A percentile compares a stretch with the other conserved stretches of the same genome.
These are phyloP conservation scores for Aspergillus aculeatus DNA, from an alignment of 2,329 filamentous ascomycete species.

Conservation along the genomic window DNA sequence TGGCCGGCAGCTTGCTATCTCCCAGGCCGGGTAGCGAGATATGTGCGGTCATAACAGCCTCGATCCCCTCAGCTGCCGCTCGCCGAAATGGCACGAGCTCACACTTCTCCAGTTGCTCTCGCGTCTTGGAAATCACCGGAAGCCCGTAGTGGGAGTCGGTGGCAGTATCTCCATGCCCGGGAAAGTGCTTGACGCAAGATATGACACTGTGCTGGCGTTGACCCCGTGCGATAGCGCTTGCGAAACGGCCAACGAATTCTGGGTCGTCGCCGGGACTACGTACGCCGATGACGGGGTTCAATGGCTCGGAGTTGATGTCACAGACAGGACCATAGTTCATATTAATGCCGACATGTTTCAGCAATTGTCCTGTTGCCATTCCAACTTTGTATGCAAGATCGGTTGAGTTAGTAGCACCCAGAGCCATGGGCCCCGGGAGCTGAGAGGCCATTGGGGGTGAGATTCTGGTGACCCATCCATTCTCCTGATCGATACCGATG, in stretches of 20 bases:
- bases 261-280: conserved; percentile 46
- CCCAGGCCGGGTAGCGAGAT: conserved; percentile 42
- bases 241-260: conserved; percentile 42
- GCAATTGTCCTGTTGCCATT: conserved; percentile 39
- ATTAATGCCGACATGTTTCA: conserved; percentile 44
- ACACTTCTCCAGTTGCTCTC: conserved; percentile 39
- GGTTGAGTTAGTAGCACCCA: conserved; percentile 41
- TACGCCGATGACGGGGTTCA: conserved; percentile 47
- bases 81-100: conserved; percentile 47
- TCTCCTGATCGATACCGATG: conserved; percentile 49
- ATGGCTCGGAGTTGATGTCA: conserved; percentile 46
- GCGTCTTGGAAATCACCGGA: conserved; percentile 40
- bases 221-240: conserved; percentile 40
- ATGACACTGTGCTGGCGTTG: conserved; percentile 41
- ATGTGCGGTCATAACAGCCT: conserved; percentile 48
- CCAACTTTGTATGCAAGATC: conserved; percentile 38
- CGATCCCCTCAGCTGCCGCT: conserved; percentile 42
- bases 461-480: conserved; percentile 46
- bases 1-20: conserved; percentile 38
- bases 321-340: conserved; percentile 49
- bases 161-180: conserved; percentile 47
- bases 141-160: conserved; percentile 47
- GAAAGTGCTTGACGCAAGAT: conserved; percentile 48
- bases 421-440: conserved; percentile 46
- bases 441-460: conserved; percentile 41